Percentiles rank a stretch among this genome's conserved stretches.
Evolutionary conservation across 257 asterid species (phyloP).

Genomic region (Phtheirospermum japonicum): DNA sequence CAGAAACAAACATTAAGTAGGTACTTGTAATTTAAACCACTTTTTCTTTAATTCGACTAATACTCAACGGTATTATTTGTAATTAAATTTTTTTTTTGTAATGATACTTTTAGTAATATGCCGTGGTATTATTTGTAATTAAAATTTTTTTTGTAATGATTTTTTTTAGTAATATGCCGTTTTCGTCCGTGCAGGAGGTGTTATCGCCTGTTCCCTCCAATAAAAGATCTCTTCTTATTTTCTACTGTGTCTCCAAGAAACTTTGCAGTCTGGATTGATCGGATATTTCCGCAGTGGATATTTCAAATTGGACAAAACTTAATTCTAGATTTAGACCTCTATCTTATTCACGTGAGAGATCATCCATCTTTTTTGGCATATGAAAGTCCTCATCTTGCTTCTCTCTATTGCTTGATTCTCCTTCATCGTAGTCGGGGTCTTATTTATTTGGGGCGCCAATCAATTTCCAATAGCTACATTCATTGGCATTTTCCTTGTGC

Average conservation of each 20-base stretch:
- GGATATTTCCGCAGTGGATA: conserved; percentile 67
- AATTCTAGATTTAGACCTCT: conserved; percentile 75
- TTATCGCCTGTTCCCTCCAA: conserved; percentile 28
- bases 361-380: too few species aligned
- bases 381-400: too few species aligned
- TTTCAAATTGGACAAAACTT: conserved; percentile 73
- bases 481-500: too few species aligned
- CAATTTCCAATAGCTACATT: too few species aligned
- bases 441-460: too few species aligned
- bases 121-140: too few species aligned
- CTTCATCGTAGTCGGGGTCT: too few species aligned
- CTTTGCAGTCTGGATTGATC: conserved; percentile 64
- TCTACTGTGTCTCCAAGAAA: conserved; percentile 76
- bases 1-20: neutral
- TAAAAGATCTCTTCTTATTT: conserved; percentile 45
- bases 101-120: neutral
- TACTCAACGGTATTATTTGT: neutral
- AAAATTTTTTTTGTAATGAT: too few species aligned
- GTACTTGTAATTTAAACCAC: neutral
- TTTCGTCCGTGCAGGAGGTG: conserved; percentile 43
- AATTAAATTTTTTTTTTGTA: neutral
- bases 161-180: too few species aligned
- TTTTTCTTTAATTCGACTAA: neutral
- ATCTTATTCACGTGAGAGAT: conserved; percentile 79
- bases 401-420: too few species aligned